These are phyloP conservation scores for Coffea humblotiana DNA, from an alignment of 305 asterid genomes.

Conservation along the genomic window DNA sequence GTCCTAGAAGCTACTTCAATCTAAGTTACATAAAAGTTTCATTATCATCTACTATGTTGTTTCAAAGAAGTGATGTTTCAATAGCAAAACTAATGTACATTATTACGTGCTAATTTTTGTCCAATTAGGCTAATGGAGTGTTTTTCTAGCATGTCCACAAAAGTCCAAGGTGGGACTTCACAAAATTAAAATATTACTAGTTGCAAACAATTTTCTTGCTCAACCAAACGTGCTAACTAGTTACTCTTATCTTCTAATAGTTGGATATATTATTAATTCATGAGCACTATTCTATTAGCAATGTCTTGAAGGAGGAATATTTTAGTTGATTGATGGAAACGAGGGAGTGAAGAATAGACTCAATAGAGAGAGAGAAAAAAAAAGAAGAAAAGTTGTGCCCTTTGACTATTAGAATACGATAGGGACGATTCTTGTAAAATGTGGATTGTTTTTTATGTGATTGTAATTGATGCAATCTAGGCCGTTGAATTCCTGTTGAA, in stretches of 20 bases:
- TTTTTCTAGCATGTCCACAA: background rate
- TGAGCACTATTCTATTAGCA: background rate
- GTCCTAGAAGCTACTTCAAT: background rate
- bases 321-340: slow-evolving; percentile 8
- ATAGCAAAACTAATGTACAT: background rate
- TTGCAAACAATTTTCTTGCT: background rate
- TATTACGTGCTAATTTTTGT: background rate
- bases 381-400: too few species aligned
- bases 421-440: background rate
- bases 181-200: background rate
- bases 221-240: too few species aligned
- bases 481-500: slow-evolving; percentile 11
- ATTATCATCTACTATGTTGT: too few species aligned
- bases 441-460: background rate
- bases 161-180: slow-evolving; percentile 25
- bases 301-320: background rate
- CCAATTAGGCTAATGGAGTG: slow-evolving; percentile 12
- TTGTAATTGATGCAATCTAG: slow-evolving; percentile 16
- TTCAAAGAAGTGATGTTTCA: too few species aligned
- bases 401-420: background rate
- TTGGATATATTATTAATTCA: background rate
- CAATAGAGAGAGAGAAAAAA: too few species aligned
- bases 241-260: background rate
- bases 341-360: background rate
- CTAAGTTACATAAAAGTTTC: too few species aligned